A percentile compares a stretch with the other conserved stretches of the same genome.
Conservation (phyloP, 257 asterid genomes). For the Paulownia fortunei region DNA sequence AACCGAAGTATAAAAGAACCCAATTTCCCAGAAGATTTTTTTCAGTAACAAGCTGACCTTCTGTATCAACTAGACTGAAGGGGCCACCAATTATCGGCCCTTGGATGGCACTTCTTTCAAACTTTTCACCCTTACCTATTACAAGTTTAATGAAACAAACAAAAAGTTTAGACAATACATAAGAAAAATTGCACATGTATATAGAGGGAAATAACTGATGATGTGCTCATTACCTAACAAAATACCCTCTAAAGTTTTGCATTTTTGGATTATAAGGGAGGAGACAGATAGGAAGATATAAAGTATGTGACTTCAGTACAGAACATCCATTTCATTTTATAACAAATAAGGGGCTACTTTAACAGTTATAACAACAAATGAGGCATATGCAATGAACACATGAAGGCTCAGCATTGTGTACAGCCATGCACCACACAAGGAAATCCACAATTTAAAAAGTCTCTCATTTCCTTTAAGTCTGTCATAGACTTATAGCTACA, state of each 20-base stretch:
- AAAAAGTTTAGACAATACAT: background rate
- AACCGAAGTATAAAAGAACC: slow-evolving; percentile 90
- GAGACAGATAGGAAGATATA: background rate
- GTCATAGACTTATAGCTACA: background rate
- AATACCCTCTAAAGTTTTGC: background rate
- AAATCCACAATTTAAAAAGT: background rate
- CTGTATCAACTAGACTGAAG: slow-evolving; percentile 73
- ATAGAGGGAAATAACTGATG: background rate
- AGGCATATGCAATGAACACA: slow-evolving; percentile 4
- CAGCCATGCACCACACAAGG: background rate
- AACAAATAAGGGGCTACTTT: no score
- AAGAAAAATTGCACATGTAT: background rate
- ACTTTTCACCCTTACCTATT: slow-evolving; percentile 86
- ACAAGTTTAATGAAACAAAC: slow-evolving; percentile 15
- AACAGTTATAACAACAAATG: no score
- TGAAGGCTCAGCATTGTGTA: background rate
- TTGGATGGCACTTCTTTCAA: slow-evolving; percentile 77
- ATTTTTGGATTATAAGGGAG: background rate
- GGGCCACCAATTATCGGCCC: slow-evolving; percentile 98
- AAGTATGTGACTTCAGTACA: background rate
- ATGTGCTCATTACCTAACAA: background rate
- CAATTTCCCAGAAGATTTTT: slow-evolving; percentile 81
- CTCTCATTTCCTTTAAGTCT: slow-evolving; percentile 19
- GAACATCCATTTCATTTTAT: background rate
- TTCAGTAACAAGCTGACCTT: slow-evolving; percentile 75